Base-by-base conservation (phyloP, 2,329 filamentous ascomycete species). In the Cryphonectria nitschkei region DNA sequence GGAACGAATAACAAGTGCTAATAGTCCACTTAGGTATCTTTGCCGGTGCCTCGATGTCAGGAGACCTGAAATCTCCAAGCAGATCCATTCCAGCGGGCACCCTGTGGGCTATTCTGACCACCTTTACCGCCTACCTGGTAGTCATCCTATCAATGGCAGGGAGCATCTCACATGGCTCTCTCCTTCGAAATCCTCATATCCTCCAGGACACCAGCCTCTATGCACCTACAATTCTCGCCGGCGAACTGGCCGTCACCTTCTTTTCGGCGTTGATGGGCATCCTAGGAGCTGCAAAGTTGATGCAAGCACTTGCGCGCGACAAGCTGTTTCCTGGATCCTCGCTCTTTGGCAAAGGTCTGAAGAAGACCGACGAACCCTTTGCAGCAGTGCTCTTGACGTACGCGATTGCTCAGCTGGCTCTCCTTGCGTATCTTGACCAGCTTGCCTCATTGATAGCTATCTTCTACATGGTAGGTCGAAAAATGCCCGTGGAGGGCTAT, bases 361-460 rank as follows among this genome's bases (percentile, higher is more conserved):
- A 86, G 73, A 89, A 87, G 72, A 85, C 84, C 2, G 93, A 97
- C 75, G 92, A 95, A 74, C 94, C 94, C 0, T 86, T 92, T 8
- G 85, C 90, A 75, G 93, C 94, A 4, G 92, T 97, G 67, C 79
- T 95, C 29, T 80, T 94, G 46, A 96, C 93, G 0, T 95, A 92
- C 76, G 74, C 87, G 3, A 87, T 95, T 69, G 90, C 93, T 0
- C 94, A 97, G 77, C 74, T 95, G 39, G 93, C 93, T 0, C 91
- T 97, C 80, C 87, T 97, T 66, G 92, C 92, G 61, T 90, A 97
- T 76, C 88, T 97, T 74, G 96, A 97, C 78, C 92, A 93, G 77
- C 97, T 97, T 75, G 94, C 94, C 7, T 95, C 93, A 0, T 90
- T 97, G 70, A 93, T 97, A 62, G 95, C 94, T 1, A 97, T 97